These are phyloP conservation scores for Silene conica DNA, from an alignment of 148 eudicot species.

Conservation along the genomic window DNA sequence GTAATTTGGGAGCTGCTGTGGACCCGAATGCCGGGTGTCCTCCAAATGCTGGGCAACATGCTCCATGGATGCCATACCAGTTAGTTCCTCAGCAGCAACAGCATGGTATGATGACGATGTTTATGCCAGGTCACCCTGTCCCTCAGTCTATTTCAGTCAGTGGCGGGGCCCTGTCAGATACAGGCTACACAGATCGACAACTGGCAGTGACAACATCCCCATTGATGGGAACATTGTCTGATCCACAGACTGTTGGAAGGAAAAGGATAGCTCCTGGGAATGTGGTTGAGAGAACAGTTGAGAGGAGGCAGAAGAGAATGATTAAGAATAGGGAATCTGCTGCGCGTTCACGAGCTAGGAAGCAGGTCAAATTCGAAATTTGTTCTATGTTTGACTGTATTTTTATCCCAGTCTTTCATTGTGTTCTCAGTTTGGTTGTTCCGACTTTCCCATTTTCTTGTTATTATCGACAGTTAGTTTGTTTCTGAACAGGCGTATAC, in stretches of 20 bases:
- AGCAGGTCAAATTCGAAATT: too few relatives aligned
- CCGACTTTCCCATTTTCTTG: background rate
- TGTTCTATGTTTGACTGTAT: too few relatives aligned
- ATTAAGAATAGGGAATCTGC: slow-evolving; percentile 97
- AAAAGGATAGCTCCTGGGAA: slow-evolving; percentile 66
- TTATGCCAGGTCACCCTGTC: slow-evolving; percentile 60
- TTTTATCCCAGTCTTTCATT: background rate
- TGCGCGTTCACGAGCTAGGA: slow-evolving; percentile 94
- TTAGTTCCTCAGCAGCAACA: slow-evolving; percentile 35
- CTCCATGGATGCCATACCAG: slow-evolving; percentile 55
- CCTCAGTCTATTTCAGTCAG: slow-evolving; percentile 36
- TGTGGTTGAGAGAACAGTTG: slow-evolving; percentile 78
- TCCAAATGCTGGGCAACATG: slow-evolving; percentile 38
- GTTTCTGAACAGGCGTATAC: slow-evolving; percentile 77
- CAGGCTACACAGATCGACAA: slow-evolving; percentile 47
- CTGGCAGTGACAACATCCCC: slow-evolving; percentile 57
- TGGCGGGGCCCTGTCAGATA: slow-evolving; percentile 50
- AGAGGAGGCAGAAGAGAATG: slow-evolving; percentile 97
- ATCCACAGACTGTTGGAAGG: slow-evolving; percentile 67
- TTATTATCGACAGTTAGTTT: background rate
- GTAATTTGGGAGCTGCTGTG: slow-evolving; percentile 29
- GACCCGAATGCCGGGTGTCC: slow-evolving; percentile 28
- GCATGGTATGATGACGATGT: slow-evolving; percentile 48
- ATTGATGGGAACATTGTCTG: slow-evolving; percentile 66
- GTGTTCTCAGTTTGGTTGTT: background rate